phyloP scores from a whole-genome alignment of 768 basidiomycete species.

The Albatrellus ellisii region DNA sequence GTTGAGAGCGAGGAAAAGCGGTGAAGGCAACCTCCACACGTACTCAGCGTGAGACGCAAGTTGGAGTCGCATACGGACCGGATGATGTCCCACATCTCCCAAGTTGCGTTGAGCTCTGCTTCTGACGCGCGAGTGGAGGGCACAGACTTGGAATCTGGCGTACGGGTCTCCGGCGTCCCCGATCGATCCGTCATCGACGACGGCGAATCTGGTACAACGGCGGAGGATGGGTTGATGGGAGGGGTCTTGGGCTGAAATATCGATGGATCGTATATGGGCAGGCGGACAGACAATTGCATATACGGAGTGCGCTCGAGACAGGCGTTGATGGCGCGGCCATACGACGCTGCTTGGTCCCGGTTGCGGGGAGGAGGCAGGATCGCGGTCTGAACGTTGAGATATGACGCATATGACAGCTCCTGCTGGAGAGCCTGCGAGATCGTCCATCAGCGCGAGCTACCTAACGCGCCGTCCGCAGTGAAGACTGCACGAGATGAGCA shows the following conservation, averaged over 20 bases:
- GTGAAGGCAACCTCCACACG: constrained; percentile 14
- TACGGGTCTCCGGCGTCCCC: constrained; percentile 11
- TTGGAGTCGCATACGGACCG: constrained; percentile 82
- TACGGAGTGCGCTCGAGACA: constrained; percentile 59
- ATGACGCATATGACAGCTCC: constrained; percentile 86
- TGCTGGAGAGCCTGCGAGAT: constrained; percentile 69
- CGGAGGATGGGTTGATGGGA: constrained; percentile 13
- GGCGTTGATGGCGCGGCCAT: constrained; percentile 80
- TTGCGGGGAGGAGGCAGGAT: constrained; percentile 84
- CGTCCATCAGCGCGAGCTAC: neutral
- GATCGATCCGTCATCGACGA: constrained; percentile 14
- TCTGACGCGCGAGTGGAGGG: constrained; percentile 29
- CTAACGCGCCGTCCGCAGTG: constrained; percentile 6
- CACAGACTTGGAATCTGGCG: constrained; percentile 14
- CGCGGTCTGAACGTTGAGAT: constrained; percentile 74
- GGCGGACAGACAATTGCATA: constrained; percentile 69
- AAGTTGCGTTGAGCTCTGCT: constrained; percentile 58
- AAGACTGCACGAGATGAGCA: neutral
- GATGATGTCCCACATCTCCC: constrained; percentile 99
- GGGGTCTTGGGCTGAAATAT: constrained; percentile 34
- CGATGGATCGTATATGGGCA: constrained; percentile 71
- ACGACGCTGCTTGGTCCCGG: constrained; percentile 77
- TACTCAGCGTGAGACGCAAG: constrained; percentile 59
- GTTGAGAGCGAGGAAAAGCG: constrained; percentile 2
- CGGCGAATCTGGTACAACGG: constrained; percentile 1